These are phyloP conservation scores for Suillus cothurnatus DNA, from an alignment of 768 basidiomycete species.

Conservation along the genomic window DNA sequence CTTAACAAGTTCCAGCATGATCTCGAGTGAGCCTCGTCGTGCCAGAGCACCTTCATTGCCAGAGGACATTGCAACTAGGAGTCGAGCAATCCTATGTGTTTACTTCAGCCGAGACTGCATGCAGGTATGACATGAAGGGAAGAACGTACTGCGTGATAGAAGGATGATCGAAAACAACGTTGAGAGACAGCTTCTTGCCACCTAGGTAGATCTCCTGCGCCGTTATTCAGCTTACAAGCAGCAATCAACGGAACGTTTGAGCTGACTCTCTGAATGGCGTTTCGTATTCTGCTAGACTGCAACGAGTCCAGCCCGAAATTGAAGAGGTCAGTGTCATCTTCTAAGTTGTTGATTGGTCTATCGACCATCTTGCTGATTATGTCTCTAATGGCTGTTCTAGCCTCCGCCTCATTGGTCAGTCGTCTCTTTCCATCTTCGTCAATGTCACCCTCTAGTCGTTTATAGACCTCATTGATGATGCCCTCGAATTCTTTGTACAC, in stretches of 20 bases:
- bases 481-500: conserved; percentile 53
- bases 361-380: conserved; percentile 26
- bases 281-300: conserved; percentile 53
- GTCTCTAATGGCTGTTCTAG: conserved; percentile 15
- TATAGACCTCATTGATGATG: conserved; percentile 43
- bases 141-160: conserved; percentile 38
- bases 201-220: conserved; percentile 36
- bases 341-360: conserved; percentile 16
- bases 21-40: conserved; percentile 33
- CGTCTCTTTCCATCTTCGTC: conserved; percentile 23
- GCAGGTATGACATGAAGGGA: not conserved
- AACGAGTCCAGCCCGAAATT: conserved; percentile 56
- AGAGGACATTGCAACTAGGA: conserved; percentile 38
- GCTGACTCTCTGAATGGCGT: conserved; percentile 44
- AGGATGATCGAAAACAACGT: conserved; percentile 54
- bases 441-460: conserved; percentile 45
- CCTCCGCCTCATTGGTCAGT: conserved; percentile 15
- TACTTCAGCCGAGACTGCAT: conserved; percentile 5
- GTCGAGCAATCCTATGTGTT: conserved; percentile 39
- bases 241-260: conserved; percentile 27
- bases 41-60: conserved; percentile 27
- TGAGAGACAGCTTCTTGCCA: conserved; percentile 24
- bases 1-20: conserved; percentile 49
- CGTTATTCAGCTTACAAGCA: conserved; percentile 24
- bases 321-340: conserved; percentile 42